These are phyloP conservation scores for Myxozyma neglecta DNA, from an alignment of 805 yeast genomes.

Conservation along the genomic window DNA sequence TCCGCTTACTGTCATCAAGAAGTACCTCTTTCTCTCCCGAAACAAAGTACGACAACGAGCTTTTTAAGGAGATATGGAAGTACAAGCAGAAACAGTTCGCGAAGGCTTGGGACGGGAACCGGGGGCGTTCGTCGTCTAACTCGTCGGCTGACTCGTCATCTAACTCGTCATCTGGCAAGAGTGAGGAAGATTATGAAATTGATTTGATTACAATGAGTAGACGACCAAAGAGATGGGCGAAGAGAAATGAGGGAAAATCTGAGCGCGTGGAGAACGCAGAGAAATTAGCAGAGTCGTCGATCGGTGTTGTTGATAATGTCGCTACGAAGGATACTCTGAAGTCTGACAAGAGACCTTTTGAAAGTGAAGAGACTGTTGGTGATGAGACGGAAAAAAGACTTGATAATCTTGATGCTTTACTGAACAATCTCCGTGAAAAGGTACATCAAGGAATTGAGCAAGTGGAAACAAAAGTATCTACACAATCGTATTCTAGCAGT, in stretches of 20 bases:
- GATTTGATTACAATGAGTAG: conserved; percentile 7
- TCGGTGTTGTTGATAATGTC: neutral
- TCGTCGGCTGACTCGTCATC: too few relatives aligned
- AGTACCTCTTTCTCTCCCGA: too few relatives aligned
- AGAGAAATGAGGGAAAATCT: neutral
- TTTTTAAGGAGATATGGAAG: too few relatives aligned
- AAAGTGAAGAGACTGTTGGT: neutral
- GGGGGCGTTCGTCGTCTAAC: too few relatives aligned
- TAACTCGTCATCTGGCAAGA: too few relatives aligned
- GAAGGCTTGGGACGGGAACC: too few relatives aligned
- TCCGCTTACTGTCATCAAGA: too few relatives aligned
- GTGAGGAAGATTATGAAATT: conserved; percentile 9
- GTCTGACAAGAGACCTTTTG: neutral
- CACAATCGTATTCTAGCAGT: neutral
- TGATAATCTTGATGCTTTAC: neutral
- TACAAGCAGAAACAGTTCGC: too few relatives aligned
- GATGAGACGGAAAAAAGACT: neutral
- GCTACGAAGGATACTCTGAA: neutral
- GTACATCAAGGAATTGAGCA: too few relatives aligned
- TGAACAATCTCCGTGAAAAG: too few relatives aligned
- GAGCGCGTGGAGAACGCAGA: neutral
- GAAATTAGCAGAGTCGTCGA: neutral
- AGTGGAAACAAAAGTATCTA: too few relatives aligned
- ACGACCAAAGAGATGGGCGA: neutral
- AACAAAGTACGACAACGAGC: too few relatives aligned